A percentile compares a stretch with the other conserved stretches of the same genome.
phyloP scores from a whole-genome alignment of 2,329 filamentous ascomycete species.

The Alternaria gansuensis region DNA sequence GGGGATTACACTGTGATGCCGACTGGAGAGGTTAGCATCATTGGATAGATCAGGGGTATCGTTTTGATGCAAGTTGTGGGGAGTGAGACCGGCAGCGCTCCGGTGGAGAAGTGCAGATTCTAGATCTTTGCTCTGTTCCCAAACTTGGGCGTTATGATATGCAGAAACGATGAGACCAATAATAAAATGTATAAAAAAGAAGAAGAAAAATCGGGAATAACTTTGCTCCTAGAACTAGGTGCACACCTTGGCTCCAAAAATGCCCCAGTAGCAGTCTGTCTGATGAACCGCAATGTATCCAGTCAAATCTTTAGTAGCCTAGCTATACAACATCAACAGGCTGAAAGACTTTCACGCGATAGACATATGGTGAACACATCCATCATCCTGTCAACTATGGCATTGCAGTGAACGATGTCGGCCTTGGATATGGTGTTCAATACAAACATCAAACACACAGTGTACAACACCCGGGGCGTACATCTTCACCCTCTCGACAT shows the following conservation, averaged over 20 bases:
- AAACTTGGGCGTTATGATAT: neutral
- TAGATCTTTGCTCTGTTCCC: no score
- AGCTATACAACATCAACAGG: neutral
- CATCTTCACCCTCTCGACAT: conserved; percentile 63
- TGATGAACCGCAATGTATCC: neutral
- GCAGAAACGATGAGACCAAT: neutral
- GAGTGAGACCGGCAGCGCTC: no score
- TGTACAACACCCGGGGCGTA: conserved; percentile 70
- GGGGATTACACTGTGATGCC: neutral
- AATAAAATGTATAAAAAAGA: neutral
- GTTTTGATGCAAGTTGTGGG: neutral
- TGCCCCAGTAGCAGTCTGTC: neutral
- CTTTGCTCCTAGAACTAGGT: no score
- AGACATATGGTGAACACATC: neutral
- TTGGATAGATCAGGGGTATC: neutral
- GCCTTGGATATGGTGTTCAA: neutral
- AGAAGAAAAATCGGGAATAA: no score
- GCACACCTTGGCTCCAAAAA: no score
- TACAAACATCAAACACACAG: conserved; percentile 65
- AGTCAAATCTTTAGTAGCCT: neutral
- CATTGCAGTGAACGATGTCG: neutral
- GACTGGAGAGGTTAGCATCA: neutral
- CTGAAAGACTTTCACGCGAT: neutral
- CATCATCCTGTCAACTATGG: neutral
- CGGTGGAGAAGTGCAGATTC: no score